Base-by-base conservation (phyloP, 768 basidiomycete species). In the Hemileccinum impolitum region DNA sequence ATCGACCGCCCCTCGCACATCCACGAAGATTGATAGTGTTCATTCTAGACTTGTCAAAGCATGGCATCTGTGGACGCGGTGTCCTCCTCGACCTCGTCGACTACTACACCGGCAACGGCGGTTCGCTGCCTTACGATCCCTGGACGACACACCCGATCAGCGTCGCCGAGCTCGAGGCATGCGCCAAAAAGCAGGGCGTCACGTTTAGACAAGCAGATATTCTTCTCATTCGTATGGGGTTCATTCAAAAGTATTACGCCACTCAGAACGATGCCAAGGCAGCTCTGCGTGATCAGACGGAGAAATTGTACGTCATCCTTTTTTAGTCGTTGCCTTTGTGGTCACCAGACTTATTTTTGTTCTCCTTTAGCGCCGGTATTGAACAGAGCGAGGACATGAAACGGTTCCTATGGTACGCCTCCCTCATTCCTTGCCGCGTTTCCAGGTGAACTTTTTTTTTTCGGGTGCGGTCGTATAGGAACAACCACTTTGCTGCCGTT, bases 361-460 rank as follows among this genome's bases (percentile, higher is more conserved):
- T n/a, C n/a, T n/a, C n/a, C n/a, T n/a, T n/a, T n/a, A n/a, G n/a
- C n/a, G 81, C 84, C 35, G 84, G 84, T 2, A 79, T 87, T 39
- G 82, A 85, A 50, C 82, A 84, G 61, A 73, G 76, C 21, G 80
- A 84, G 15, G 82, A 81, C 36, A 84, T 84, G 84, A 86, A 84
- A 54, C 74, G 77, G 8, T 86, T 85, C 67, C 64, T 85, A n/a
- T 87, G 85, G 84, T 82, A 58, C 14, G 71, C 61, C 12, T n/a
- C 5, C 26, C 3, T 6, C 6, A n/a, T 32, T 50, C n/a, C n/a
- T n/a, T n/a, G n/a, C n/a, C n/a, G n/a, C 8, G 12, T 13, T n/a
- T 10, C 41, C 14, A 1, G 11, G 10, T 31, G 41, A 47, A 45
- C 13, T 47, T 38, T 28, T 13, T n/a, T n/a, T n/a, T n/a, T n/a